Evolutionary conservation across 1,284 basidiomycete genomes (phyloP), one percentile per base, ranked within the genome.

Genomic region (Trametes versicolor): DNA sequence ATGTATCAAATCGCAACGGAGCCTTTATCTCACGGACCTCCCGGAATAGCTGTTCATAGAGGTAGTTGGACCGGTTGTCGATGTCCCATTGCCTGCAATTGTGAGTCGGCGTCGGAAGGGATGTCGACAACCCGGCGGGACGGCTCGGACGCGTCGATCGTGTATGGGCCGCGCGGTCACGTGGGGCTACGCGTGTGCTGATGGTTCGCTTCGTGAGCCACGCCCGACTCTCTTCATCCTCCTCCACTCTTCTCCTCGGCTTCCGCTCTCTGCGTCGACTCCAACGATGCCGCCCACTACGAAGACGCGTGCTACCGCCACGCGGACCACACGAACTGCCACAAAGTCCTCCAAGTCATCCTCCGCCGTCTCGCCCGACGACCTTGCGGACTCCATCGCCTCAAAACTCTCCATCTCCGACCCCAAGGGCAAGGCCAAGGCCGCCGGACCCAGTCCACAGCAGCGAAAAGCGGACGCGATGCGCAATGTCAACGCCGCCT

Each of bases 401-500:
- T 70, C 63, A n/a, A 71, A 71, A 43, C 66, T 74, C 53, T 63
- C 65, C 23, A 70, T 74, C 4, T 69, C 70, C 8, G 67, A 74
- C 23, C 19, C 63, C 5, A 69, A 71, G 32, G 68, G 66, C 29
- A 73, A 70, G 51, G 55, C 50, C 7, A 73, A 67, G 56, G 65
- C 52, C 12, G 45, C 25, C 5, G 32, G 58, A 8, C n/a, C 34
- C 0, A 56, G 70, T 3, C 49, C 64, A 0, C 73, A 76, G 50
- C 76, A 78, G 15, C 65, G 64, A 25, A 72, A 73, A 37, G 65
- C 70, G 0, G 62, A 69, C 27, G 82, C 83, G 0, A 92, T 92
- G 90, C 83, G 83, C 29, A 75, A 79, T 1, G 83, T 92, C 10
- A 94, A 93, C 66, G 62, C 80, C 0, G 82, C 86, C 0, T 86